Evolutionary conservation across 768 basidiomycete species (phyloP).

Genomic region (Russula griseocarnosa): DNA sequence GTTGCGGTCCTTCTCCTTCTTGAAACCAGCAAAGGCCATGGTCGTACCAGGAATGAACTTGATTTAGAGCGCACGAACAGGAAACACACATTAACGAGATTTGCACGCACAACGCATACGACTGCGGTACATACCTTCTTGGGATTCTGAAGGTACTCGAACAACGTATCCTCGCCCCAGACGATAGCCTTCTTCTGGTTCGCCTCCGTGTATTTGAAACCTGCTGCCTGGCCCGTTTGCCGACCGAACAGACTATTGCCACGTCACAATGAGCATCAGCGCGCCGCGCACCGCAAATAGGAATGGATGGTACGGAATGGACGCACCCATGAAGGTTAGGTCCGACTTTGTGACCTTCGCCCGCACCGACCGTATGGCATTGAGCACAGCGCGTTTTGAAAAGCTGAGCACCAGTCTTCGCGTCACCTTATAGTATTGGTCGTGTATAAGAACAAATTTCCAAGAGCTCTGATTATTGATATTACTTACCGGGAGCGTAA

Average conservation of each 20-base stretch:
- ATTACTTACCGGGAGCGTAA: constrained; percentile 42
- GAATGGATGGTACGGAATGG: constrained; percentile 9
- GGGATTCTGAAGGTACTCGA: constrained; percentile 94
- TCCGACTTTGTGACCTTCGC: constrained; percentile 84
- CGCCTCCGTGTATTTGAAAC: constrained; percentile 89
- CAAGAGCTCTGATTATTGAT: background rate
- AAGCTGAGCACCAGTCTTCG: constrained; percentile 84
- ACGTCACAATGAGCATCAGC: constrained; percentile 14
- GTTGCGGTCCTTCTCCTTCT: constrained; percentile 97
- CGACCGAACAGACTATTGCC: constrained; percentile 68
- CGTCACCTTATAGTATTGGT: constrained; percentile 55
- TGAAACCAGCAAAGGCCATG: constrained; percentile 98
- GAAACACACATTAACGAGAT: background rate
- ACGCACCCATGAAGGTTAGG: constrained; percentile 91
- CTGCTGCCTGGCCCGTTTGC: constrained; percentile 78
- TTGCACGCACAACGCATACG: background rate
- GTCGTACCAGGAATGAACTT: constrained; percentile 96
- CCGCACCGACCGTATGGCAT: constrained; percentile 82
- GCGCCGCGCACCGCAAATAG: background rate
- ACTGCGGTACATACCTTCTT: constrained; percentile 67
- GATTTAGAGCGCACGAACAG: constrained; percentile 30
- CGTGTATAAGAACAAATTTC: background rate
- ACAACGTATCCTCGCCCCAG: constrained; percentile 87
- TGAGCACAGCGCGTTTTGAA: constrained; percentile 97
- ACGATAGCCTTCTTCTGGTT: constrained; percentile 91